Conservation (phyloP, 768 basidiomycete genomes). For the Pilatotrama ljubarskyi region DNA sequence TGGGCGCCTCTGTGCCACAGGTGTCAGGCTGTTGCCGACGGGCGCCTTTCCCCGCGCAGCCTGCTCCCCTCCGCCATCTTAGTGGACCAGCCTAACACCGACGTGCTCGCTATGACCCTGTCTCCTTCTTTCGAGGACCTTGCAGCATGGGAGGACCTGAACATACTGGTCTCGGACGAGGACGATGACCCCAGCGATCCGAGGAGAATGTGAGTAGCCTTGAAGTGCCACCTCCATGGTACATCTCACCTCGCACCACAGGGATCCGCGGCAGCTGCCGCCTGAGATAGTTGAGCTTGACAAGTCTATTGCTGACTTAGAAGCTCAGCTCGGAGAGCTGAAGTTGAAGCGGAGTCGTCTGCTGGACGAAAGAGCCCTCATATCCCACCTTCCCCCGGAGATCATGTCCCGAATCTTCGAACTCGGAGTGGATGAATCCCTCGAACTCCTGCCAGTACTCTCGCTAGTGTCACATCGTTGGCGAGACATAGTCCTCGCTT, state of each 20-base stretch:
- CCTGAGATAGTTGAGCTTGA: conserved; percentile 29
- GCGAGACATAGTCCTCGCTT: conserved; percentile 28
- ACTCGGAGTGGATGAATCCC: conserved; percentile 29
- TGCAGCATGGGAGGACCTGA: conserved; percentile 16
- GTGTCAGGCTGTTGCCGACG: too few species aligned
- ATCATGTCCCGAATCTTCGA: conserved; percentile 34
- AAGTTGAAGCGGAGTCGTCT: conserved; percentile 24
- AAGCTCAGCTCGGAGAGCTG: conserved; percentile 26
- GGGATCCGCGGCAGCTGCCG: conserved; percentile 28
- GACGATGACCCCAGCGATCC: conserved; percentile 8
- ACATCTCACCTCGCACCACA: conserved; percentile 1
- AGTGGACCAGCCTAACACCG: not conserved
- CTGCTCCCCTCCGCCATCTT: not conserved
- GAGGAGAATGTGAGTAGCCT: conserved; percentile 1
- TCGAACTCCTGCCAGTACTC: conserved; percentile 24
- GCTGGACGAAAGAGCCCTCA: conserved; percentile 29
- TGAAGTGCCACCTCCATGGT: not conserved
- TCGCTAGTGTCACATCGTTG: conserved; percentile 32
- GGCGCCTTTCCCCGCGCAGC: too few species aligned
- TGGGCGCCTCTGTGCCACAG: too few species aligned
- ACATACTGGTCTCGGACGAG: not conserved
- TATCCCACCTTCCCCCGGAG: conserved; percentile 30
- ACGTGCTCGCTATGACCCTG: conserved; percentile 3
- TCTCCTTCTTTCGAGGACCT: conserved; percentile 27
- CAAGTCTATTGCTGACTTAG: conserved; percentile 26